Evolutionary conservation across 768 basidiomycete genomes (phyloP).

Genomic region (Tulasnella sp.): DNA sequence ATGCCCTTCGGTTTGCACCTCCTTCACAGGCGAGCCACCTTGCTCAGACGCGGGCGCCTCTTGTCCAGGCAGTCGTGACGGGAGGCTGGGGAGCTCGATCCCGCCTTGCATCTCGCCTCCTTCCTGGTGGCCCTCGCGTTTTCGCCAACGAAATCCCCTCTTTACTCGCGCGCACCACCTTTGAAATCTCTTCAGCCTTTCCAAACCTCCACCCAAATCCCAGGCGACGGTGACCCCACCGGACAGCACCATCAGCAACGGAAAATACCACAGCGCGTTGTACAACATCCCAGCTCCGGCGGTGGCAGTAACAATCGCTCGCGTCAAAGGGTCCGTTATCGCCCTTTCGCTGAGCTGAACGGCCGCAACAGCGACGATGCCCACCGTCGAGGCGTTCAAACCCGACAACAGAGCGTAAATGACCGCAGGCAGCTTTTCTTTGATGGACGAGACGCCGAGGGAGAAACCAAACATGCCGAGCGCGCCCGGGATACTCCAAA

Average conservation of each 20-base stretch:
- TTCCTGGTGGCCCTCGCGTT: background rate
- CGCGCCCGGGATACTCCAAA: slow-evolving; percentile 32
- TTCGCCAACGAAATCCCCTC: no score
- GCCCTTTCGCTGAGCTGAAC: slow-evolving; percentile 35
- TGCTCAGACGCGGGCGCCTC: slow-evolving; percentile 16
- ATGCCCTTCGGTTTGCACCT: background rate
- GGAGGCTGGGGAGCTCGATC: background rate
- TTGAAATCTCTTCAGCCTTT: background rate
- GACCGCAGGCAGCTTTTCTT: slow-evolving; percentile 32
- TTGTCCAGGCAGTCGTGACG: no score
- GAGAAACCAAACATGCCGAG: slow-evolving; percentile 37
- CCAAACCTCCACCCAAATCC: slow-evolving; percentile 24
- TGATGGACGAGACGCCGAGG: slow-evolving; percentile 34
- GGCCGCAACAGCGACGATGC: slow-evolving; percentile 41
- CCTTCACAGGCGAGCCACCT: background rate
- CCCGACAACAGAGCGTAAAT: slow-evolving; percentile 42
- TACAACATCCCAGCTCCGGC: slow-evolving; percentile 40
- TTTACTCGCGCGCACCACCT: background rate
- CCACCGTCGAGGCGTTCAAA: slow-evolving; percentile 43
- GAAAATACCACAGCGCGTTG: slow-evolving; percentile 42
- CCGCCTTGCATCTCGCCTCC: background rate
- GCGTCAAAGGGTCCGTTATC: slow-evolving; percentile 35
- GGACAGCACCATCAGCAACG: slow-evolving; percentile 33
- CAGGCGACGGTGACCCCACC: slow-evolving; percentile 32
- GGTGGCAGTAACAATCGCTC: slow-evolving; percentile 32